These are phyloP conservation scores for Curvularia sp. DNA, from an alignment of 2,329 filamentous ascomycete genomes.

Conservation along the genomic window DNA sequence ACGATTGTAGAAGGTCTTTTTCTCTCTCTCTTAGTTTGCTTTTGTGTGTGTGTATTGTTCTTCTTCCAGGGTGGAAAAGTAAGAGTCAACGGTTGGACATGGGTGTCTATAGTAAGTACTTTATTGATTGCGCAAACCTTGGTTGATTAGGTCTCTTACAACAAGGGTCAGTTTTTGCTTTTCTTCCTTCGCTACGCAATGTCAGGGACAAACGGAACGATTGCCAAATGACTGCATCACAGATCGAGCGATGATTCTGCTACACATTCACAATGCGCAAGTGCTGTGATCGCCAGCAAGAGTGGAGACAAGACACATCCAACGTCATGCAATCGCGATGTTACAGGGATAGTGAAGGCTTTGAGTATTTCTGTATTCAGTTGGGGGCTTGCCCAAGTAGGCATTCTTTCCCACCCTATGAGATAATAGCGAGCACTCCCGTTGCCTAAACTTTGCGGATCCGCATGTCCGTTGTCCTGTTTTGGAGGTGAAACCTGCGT, in stretches of 20 bases:
- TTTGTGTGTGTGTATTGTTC: too few relatives aligned
- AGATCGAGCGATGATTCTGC: neutral
- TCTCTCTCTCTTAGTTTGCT: too few relatives aligned
- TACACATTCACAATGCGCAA: neutral
- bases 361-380: neutral
- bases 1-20: too few relatives aligned
- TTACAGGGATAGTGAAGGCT: neutral
- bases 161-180: neutral
- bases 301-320: neutral
- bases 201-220: neutral
- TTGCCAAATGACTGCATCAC: neutral
- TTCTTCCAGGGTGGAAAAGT: too few relatives aligned
- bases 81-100: neutral
- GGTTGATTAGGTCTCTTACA: neutral
- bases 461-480: neutral
- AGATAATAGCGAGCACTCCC: neutral
- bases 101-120: neutral
- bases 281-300: neutral
- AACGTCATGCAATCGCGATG: constrained; percentile 10
- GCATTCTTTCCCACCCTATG: neutral
- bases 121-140: neutral
- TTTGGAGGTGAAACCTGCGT: neutral
- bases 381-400: neutral
- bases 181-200: neutral
- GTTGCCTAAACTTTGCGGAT: neutral